Conservation (phyloP, 1,284 basidiomycete species). For the Coriolopsis trogii region DNA sequence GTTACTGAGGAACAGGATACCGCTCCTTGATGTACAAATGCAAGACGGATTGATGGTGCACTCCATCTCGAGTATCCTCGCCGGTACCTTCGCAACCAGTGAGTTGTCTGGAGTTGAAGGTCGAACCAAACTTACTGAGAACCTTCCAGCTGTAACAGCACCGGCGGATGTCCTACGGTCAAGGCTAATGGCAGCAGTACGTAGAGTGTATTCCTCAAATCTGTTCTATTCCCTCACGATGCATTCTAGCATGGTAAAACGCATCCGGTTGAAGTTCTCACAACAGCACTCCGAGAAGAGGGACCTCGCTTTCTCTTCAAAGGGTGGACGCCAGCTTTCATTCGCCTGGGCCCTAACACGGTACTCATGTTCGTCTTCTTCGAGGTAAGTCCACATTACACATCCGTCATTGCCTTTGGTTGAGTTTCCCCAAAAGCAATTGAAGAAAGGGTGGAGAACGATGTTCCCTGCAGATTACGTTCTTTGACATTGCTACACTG, state of each 20-base stretch:
- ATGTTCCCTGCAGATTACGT: conserved; percentile 26
- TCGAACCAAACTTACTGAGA: conserved; percentile 9
- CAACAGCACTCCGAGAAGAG: conserved; percentile 67
- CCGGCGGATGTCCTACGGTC: conserved; percentile 88
- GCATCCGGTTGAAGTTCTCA: conserved; percentile 53
- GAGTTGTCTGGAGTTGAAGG: conserved; percentile 29
- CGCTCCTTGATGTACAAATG: conserved; percentile 66
- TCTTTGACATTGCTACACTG: conserved; percentile 5
- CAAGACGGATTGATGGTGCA: conserved; percentile 72
- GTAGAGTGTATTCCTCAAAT: conserved; percentile 23
- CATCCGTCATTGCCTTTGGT: background rate
- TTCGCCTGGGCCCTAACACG: conserved; percentile 83
- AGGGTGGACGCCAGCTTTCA: conserved; percentile 87
- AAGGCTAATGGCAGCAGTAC: conserved; percentile 73
- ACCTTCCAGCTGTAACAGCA: conserved; percentile 73
- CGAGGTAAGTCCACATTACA: conserved; percentile 51
- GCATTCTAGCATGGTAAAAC: conserved; percentile 42
- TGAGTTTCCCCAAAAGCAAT: conserved; percentile 50
- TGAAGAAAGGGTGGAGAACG: conserved; percentile 60
- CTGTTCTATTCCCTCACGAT: background rate
- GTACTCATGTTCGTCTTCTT: conserved; percentile 86
- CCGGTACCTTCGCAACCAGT: conserved; percentile 92
- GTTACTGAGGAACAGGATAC: conserved; percentile 58
- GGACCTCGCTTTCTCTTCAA: conserved; percentile 87
- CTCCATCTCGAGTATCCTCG: conserved; percentile 62